Evolutionary conservation across 371 early-diverging fungal species (phyloP), one percentile per base, ranked within the genome.

Genomic region (Apophysomyces sp.): DNA sequence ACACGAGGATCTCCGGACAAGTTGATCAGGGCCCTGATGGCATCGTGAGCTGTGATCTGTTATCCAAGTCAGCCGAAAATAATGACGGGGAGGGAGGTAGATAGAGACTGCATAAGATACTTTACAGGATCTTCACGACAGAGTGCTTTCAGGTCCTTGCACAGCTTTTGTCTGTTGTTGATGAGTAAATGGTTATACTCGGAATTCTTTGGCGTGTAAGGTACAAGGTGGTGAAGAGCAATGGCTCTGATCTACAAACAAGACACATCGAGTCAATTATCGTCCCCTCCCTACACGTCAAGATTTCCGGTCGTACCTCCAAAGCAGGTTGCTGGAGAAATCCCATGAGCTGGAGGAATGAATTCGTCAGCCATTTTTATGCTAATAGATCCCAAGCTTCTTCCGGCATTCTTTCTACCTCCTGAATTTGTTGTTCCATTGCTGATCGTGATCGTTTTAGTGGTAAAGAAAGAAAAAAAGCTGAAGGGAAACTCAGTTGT

Each of bases 41-140:
- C 92, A 66, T 93, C 90, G 71, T 95, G 93, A 5, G 95, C 93
- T 21, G 86, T 88, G 2, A 87, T 65, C 89, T 94, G 80, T 29
- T 29, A 5, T 44, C 21, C 21, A 34, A 34, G 11, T 44, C 21
- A 44, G 49, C 18, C 49, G 9, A 21, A 34, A n/a, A n/a, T n/a
- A n/a, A n/a, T n/a, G n/a, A n/a, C n/a, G n/a, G n/a, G n/a, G n/a
- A n/a, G n/a, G n/a, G n/a, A n/a, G n/a, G n/a, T n/a, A n/a, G n/a
- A n/a, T n/a, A n/a, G n/a, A n/a, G n/a, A n/a, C n/a, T n/a, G n/a
- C n/a, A 15, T 29, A 56, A 60, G 11, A 56, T 41, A n/a, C 30
- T 76, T 55, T 83, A 92, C 92, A 44, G 88, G 80, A 57, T 91
- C 87, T 52, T 91, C 92, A 57, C 77, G 84, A 64, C 80, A 77